A percentile compares a stretch with the other conserved stretches of the same genome.
Conservation (phyloP, 305 asterid genomes). For the Solanum chacoense region DNA sequence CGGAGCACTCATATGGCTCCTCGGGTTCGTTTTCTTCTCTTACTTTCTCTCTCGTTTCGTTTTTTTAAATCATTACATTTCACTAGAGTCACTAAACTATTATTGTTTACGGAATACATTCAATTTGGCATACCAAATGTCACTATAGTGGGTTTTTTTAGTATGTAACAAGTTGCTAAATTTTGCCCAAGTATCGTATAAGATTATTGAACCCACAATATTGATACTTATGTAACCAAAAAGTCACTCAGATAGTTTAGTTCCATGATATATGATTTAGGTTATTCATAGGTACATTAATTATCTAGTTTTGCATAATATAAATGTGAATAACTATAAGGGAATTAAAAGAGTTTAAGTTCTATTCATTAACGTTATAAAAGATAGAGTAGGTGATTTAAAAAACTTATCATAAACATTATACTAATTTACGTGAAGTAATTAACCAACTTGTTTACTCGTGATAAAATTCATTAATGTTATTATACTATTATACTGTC, state of each 20-base stretch:
- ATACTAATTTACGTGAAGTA: not conserved
- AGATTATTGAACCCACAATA: not conserved
- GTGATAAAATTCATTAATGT: not conserved
- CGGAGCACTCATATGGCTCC: not conserved
- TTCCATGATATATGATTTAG: not conserved
- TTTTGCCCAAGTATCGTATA: no score
- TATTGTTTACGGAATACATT: not conserved
- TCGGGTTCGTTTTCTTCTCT: not conserved
- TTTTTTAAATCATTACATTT: no score
- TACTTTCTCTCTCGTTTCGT: not conserved
- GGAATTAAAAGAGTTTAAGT: not conserved
- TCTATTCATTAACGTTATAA: no score
- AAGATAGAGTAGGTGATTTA: no score
- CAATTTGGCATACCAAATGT: not conserved
- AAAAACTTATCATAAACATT: not conserved
- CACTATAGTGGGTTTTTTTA: not conserved
- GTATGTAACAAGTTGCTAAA: not conserved
- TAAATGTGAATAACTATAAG: not conserved
- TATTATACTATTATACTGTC: not conserved
- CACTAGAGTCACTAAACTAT: not conserved
- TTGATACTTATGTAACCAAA: not conserved
- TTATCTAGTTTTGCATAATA: not conserved
- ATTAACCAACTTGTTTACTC: not conserved
- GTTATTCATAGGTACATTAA: not conserved
- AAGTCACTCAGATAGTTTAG: not conserved